Conservation (phyloP, 805 yeast genomes). For the Tetrapisispora fleetii region DNA sequence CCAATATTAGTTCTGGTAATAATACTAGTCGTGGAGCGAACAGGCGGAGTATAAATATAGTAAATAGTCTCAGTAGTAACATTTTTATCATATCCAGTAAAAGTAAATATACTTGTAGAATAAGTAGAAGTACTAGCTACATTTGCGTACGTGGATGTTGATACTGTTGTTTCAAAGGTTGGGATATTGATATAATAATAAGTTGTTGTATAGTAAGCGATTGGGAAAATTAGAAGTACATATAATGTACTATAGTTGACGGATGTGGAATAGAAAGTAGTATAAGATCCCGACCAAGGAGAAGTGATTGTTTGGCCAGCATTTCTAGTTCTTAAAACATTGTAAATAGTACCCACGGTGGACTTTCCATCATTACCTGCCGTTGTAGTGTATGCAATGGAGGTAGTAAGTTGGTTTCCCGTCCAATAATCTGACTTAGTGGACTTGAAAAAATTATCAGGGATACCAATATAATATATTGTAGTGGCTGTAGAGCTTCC, state of each 20-base stretch:
- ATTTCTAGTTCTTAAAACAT: background rate
- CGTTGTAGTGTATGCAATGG: background rate
- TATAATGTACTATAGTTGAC: background rate
- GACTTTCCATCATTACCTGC: slow-evolving; percentile 1
- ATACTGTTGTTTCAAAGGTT: background rate
- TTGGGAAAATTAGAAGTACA: background rate
- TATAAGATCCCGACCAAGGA: slow-evolving; percentile 5
- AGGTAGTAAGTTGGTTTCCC: background rate
- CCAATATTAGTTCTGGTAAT: background rate
- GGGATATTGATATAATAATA: background rate
- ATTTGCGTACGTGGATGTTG: background rate
- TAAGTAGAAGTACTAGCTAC: slow-evolving; percentile 4
- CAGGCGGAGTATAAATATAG: slow-evolving; percentile 7
- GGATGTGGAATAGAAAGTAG: slow-evolving; percentile 1
- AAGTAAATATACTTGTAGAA: slow-evolving; percentile 4
- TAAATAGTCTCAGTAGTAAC: slow-evolving; percentile 7
- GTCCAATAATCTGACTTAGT: background rate
- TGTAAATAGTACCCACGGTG: background rate
- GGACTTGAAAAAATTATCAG: background rate
- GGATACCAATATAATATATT: background rate
- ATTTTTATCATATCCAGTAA: slow-evolving; percentile 7
- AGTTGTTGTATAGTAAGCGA: background rate
- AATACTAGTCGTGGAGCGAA: background rate
- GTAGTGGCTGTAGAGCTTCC: background rate
- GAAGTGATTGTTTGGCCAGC: slow-evolving; percentile 1